phyloP scores from a whole-genome alignment of 345 rosid species.

The Combretum micranthum region DNA sequence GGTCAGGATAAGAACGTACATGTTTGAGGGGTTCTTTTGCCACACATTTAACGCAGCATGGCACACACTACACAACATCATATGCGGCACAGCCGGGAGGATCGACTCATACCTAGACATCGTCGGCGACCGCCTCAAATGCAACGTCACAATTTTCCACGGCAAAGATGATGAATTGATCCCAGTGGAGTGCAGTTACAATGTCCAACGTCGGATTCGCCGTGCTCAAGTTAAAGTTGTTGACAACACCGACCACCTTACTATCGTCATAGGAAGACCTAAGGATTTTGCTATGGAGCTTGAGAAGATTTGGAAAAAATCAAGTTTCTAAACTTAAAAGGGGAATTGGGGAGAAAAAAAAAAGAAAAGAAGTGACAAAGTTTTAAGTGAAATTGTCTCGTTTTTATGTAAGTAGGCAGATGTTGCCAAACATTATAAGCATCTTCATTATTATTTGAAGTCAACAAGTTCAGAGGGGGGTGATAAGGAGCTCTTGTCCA shows the following conservation, averaged over 20 bases:
- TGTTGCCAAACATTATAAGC: too few species aligned
- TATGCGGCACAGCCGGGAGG: slow-evolving; percentile 78
- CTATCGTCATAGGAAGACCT: slow-evolving; percentile 88
- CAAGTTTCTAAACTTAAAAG: slow-evolving; percentile 8
- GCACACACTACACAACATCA: slow-evolving; percentile 97
- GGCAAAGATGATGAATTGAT: slow-evolving; percentile 78
- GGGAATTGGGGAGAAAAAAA: not conserved
- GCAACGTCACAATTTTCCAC: slow-evolving; percentile 70
- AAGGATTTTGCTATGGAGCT: slow-evolving; percentile 76
- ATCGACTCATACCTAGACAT: slow-evolving; percentile 67
- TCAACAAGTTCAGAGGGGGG: too few species aligned
- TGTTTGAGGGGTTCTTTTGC: slow-evolving; percentile 88
- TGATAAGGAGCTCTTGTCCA: too few species aligned
- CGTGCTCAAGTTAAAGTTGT: slow-evolving; percentile 69
- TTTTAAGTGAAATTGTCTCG: too few species aligned
- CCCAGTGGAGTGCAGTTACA: slow-evolving; percentile 81
- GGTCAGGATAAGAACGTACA: slow-evolving; percentile 65
- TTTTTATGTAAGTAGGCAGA: too few species aligned
- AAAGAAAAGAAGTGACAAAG: too few species aligned
- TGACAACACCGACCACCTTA: slow-evolving; percentile 79
- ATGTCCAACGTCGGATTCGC: slow-evolving; percentile 51
- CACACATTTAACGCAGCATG: slow-evolving; percentile 93
- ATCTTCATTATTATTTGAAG: too few species aligned
- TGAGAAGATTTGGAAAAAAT: slow-evolving; percentile 65
- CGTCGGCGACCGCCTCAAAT: slow-evolving; percentile 52